Evolutionary conservation across 1,284 basidiomycete species (phyloP).

Genomic region (Grifola frondosa): DNA sequence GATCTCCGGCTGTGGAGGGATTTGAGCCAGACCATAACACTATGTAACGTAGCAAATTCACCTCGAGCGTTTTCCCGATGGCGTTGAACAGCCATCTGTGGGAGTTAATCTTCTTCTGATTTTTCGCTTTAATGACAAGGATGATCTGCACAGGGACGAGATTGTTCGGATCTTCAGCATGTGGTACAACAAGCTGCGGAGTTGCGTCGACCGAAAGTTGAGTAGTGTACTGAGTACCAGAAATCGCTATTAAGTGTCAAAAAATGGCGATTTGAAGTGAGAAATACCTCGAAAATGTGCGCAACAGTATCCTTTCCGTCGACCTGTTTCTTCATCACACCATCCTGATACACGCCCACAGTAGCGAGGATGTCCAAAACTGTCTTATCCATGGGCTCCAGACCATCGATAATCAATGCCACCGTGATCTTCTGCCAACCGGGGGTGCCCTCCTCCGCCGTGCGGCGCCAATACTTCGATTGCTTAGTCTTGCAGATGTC

Average conservation of each 20-base stretch:
- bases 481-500: constrained; percentile 97
- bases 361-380: constrained; percentile 88
- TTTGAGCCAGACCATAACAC: neutral
- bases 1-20: constrained; percentile 70
- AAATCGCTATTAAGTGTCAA: neutral
- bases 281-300: constrained; percentile 81
- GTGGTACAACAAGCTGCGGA: constrained; percentile 88
- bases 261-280: neutral
- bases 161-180: constrained; percentile 86
- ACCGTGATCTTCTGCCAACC: constrained; percentile 95
- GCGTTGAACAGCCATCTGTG: constrained; percentile 99
- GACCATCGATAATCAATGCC: constrained; percentile 90
- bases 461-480: constrained; percentile 89
- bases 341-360: constrained; percentile 89
- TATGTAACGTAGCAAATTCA: constrained; percentile 26
- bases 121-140: constrained; percentile 93
- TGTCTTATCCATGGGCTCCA: constrained; percentile 95
- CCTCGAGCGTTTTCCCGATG: constrained; percentile 81
- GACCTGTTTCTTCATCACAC: constrained; percentile 93
- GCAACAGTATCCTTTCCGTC: constrained; percentile 93
- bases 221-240: constrained; percentile 70
- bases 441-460: constrained; percentile 83
- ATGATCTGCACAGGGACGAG: constrained; percentile 96
- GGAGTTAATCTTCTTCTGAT: constrained; percentile 97
- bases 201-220: constrained; percentile 89